phyloP scores from a whole-genome alignment of 192 early-diverging fungal species.

The Jimgerdemannia flammicorona region DNA sequence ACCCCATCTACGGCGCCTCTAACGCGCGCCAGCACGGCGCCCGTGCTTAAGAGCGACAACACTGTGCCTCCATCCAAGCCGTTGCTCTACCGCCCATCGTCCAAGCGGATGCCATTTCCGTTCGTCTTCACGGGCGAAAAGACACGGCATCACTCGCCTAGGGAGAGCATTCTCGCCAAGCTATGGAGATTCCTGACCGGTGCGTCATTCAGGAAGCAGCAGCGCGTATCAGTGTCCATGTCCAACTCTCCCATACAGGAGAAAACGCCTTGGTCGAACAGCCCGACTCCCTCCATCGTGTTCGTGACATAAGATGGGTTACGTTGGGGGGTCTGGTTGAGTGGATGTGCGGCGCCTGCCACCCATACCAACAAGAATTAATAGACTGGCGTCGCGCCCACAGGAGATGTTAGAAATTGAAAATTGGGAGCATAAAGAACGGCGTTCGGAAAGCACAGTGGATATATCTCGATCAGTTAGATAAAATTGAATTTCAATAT shows the following conservation, averaged over 20 bases:
- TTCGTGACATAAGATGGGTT: neutral
- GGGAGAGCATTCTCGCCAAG: neutral
- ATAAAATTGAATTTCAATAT: too few relatives aligned
- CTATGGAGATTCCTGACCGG: neutral
- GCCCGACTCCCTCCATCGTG: neutral
- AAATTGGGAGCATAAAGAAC: too few relatives aligned
- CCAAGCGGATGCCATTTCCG: neutral
- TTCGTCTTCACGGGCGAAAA: neutral
- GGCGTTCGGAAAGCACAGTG: too few relatives aligned
- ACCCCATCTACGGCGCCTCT: neutral
- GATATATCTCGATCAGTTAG: too few relatives aligned
- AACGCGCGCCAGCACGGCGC: neutral
- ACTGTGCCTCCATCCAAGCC: neutral
- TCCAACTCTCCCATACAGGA: neutral
- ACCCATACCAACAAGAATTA: too few relatives aligned
- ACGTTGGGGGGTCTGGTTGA: too few relatives aligned
- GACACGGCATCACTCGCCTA: neutral
- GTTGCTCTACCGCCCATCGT: neutral
- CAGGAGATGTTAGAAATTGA: too few relatives aligned
- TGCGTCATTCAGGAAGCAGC: neutral
- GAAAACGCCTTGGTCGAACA: neutral
- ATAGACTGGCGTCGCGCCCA: too few relatives aligned
- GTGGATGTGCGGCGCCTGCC: too few relatives aligned
- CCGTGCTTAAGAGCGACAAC: neutral
- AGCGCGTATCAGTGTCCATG: neutral